Percentiles rank a stretch among this genome's conserved stretches.
These are phyloP conservation scores for Pneumocystis carinii DNA, from an alignment of 1,139 yeast species.

Conservation along the genomic window DNA sequence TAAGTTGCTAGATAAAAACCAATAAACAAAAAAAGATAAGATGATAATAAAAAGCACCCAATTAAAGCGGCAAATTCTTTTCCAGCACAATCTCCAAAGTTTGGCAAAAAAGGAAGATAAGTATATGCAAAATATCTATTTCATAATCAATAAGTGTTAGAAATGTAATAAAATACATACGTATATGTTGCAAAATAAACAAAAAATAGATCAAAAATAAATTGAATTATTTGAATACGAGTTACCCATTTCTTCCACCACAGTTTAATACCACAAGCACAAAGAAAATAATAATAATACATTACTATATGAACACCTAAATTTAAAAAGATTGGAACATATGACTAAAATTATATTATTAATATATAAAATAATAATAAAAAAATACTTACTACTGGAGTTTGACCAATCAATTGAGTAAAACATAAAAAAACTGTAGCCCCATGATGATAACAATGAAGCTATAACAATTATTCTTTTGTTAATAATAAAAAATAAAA, in stretches of 20 bases:
- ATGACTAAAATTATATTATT: conserved; percentile 36
- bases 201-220: conserved; percentile 72
- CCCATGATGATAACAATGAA: conserved; percentile 96
- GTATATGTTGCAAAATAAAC: conserved; percentile 81
- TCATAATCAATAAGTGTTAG: conserved; percentile 33
- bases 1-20: conserved; percentile 17
- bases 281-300: conserved; percentile 95
- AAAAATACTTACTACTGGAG: conserved; percentile 36
- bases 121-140: conserved; percentile 25
- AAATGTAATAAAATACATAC: conserved; percentile 23
- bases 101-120: conserved; percentile 46
- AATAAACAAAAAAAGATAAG: conserved; percentile 80
- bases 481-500: neutral
- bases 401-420: conserved; percentile 80
- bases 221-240: conserved; percentile 87
- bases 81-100: conserved; percentile 79
- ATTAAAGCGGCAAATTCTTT: conserved; percentile 82
- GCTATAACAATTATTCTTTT: conserved; percentile 13
- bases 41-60: conserved; percentile 79
- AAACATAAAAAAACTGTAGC: conserved; percentile 93
- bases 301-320: conserved; percentile 88
- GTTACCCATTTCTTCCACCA: conserved; percentile 99
- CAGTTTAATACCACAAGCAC: conserved; percentile 86
- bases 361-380: neutral
- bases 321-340: conserved; percentile 88